Conservation (phyloP, 768 basidiomycete genomes). For the Melanogaster broomeanus region DNA sequence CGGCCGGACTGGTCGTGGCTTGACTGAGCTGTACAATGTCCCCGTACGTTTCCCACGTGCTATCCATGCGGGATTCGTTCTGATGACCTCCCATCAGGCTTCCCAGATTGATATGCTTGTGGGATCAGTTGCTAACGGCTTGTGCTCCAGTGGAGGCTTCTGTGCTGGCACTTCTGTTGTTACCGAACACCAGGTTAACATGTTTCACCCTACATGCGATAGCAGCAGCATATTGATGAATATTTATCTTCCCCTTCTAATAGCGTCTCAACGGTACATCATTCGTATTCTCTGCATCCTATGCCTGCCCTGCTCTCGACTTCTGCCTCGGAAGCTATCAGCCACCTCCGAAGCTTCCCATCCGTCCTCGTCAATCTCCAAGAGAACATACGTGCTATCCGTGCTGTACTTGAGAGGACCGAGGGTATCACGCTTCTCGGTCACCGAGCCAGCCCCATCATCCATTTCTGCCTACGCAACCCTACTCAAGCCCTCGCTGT, state of each 20-base stretch:
- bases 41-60: conserved; percentile 55
- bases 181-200: conserved; percentile 80
- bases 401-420: conserved; percentile 77
- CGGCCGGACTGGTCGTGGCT: conserved; percentile 89
- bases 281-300: conserved; percentile 95
- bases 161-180: conserved; percentile 86
- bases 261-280: conserved; percentile 95
- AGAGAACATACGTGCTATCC: conserved; percentile 78
- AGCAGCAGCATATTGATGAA: not conserved
- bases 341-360: conserved; percentile 73
- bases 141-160: conserved; percentile 89
- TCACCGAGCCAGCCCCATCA: conserved; percentile 82
- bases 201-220: not conserved
- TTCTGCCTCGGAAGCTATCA: conserved; percentile 83
- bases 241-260: not conserved
- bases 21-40: conserved; percentile 94
- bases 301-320: conserved; percentile 90
- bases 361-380: conserved; percentile 75
- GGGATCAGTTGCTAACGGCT: conserved; percentile 83
- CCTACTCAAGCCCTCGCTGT: conserved; percentile 21
- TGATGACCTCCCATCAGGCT: conserved; percentile 48
- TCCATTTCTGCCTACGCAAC: conserved; percentile 73
- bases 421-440: conserved; percentile 84
- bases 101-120: conserved; percentile 93
- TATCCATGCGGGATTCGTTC: not conserved